Conservation (phyloP, 2,329 filamentous ascomycete species). For the Magnaporthales sp. region DNA sequence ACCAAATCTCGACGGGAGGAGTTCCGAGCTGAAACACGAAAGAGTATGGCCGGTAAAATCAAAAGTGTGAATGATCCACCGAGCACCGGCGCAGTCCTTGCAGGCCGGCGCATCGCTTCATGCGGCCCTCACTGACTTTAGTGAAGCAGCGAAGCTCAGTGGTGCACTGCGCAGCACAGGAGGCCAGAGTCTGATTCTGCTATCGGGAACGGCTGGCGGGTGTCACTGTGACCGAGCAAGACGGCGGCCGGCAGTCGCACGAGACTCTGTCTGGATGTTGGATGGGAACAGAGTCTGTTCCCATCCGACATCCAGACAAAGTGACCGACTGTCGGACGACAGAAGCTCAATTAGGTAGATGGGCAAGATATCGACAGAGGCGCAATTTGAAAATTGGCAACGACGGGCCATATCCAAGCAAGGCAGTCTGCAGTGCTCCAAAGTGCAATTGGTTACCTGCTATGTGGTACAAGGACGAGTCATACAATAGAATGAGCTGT, state of each 20-base stretch:
- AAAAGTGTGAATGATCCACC: neutral
- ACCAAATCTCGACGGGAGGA: neutral
- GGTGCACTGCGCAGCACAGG: neutral
- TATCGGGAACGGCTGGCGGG: neutral
- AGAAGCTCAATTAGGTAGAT: neutral
- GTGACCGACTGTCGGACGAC: neutral
- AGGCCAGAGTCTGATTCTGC: neutral
- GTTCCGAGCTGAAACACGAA: neutral
- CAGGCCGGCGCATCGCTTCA: neutral
- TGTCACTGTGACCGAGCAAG: neutral
- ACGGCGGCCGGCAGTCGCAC: neutral
- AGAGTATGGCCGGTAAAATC: neutral
- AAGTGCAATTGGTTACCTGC: neutral
- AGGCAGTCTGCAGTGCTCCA: neutral
- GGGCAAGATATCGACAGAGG: neutral
- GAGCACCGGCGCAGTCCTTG: neutral
- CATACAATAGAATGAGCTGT: neutral
- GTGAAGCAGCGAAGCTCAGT: neutral
- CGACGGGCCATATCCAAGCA: neutral
- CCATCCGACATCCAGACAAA: neutral
- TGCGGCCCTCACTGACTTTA: neutral
- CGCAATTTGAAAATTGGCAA: neutral
- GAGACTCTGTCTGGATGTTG: neutral
- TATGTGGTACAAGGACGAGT: neutral
- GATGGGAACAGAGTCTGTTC: too few species aligned